Evolutionary conservation across 208 protist genomes (phyloP).

Genomic region (Wallacemonas sp.): DNA sequence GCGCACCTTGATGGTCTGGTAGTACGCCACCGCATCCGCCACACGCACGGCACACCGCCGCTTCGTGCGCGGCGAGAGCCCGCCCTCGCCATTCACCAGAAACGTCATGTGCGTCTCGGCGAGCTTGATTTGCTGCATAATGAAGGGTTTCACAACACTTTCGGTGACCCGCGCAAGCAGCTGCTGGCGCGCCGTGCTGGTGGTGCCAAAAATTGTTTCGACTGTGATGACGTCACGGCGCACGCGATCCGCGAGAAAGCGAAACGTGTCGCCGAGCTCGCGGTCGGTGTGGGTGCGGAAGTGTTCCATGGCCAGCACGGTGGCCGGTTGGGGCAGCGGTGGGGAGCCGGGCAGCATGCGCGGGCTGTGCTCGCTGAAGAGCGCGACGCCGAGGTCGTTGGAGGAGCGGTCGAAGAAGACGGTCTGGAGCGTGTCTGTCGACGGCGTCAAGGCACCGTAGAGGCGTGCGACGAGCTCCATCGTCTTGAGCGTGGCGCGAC

Average conservation of each 20-base stretch:
- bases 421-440: slow-evolving; percentile 63
- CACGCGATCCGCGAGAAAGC: slow-evolving; percentile 69
- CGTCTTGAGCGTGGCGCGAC: slow-evolving; percentile 72
- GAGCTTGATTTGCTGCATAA: slow-evolving; percentile 81
- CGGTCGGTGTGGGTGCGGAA: slow-evolving; percentile 55
- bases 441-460: slow-evolving; percentile 70
- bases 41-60: slow-evolving; percentile 50
- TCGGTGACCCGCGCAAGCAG: slow-evolving; percentile 75
- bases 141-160: slow-evolving; percentile 76
- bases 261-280: slow-evolving; percentile 57
- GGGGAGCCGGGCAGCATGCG: slow-evolving; percentile 52
- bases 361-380: slow-evolving; percentile 77
- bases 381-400: slow-evolving; percentile 67
- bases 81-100: slow-evolving; percentile 56
- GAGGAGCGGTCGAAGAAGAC: slow-evolving; percentile 73
- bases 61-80: slow-evolving; percentile 69
- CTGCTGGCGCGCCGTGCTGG: slow-evolving; percentile 76
- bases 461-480: slow-evolving; percentile 74
- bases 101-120: slow-evolving; percentile 55
- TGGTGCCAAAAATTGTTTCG: slow-evolving; percentile 82
- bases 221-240: slow-evolving; percentile 80
- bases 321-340: slow-evolving; percentile 35
- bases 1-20: slow-evolving; percentile 57
- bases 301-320: slow-evolving; percentile 70
- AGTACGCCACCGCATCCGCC: slow-evolving; percentile 80